A percentile compares a stretch with the other conserved stretches of the same genome.
These are phyloP conservation scores for Aulographum hederae DNA, from an alignment of 2,329 filamentous ascomycete genomes.

Conservation along the genomic window DNA sequence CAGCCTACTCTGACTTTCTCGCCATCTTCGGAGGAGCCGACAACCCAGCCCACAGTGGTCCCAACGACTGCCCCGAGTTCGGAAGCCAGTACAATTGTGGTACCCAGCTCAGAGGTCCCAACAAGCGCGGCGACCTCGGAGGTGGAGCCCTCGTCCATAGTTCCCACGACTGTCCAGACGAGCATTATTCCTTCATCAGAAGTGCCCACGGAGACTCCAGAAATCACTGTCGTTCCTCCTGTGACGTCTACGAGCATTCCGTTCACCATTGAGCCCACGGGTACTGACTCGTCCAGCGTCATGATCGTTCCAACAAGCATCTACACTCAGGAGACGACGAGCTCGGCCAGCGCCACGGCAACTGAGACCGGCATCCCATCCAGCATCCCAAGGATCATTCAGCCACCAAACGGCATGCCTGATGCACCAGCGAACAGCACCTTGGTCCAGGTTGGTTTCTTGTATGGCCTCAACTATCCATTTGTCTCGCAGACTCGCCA, in stretches of 20 bases:
- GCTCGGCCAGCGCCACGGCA: constrained; percentile 24
- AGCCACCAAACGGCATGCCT: constrained; percentile 42
- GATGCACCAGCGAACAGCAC: constrained; percentile 43
- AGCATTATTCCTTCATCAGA: too few relatives aligned
- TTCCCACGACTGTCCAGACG: too few relatives aligned
- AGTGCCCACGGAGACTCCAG: constrained; percentile 3
- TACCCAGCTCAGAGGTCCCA: background rate
- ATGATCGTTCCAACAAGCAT: constrained; percentile 43
- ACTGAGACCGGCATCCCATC: constrained; percentile 39
- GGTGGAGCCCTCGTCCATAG: too few relatives aligned
- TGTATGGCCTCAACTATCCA: constrained; percentile 60
- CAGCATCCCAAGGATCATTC: constrained; percentile 55
- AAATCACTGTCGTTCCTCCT: constrained; percentile 9
- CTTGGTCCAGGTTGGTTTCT: constrained; percentile 72
- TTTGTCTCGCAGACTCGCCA: constrained; percentile 58
- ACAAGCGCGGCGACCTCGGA: background rate
- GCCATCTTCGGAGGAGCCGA: too few relatives aligned
- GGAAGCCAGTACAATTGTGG: background rate
- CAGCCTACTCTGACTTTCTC: too few relatives aligned
- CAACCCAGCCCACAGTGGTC: too few relatives aligned
- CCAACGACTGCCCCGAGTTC: too few relatives aligned
- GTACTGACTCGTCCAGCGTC: constrained; percentile 24
- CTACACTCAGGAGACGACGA: constrained; percentile 29
- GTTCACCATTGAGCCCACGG: constrained; percentile 25
- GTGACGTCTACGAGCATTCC: constrained; percentile 12